Base-by-base conservation (phyloP, 2,329 filamentous ascomycete genomes). In the Gaeumannomyces sp. region DNA sequence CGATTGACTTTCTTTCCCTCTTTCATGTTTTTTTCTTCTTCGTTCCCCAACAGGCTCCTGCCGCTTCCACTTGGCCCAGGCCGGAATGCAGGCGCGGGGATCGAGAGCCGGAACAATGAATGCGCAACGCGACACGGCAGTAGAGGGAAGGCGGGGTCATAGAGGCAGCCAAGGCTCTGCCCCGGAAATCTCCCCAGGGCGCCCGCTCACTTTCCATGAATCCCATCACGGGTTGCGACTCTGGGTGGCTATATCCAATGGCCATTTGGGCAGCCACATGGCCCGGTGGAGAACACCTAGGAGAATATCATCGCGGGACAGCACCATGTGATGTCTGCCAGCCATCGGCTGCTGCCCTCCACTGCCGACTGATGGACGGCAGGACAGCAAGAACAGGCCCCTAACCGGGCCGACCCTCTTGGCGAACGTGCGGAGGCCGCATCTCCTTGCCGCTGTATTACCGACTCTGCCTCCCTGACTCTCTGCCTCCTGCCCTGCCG, bases 381-480 rank as follows among this genome's bases (percentile, higher is more conserved):
- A 45, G 16, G 38, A 10, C 45, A 53, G 22, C 45, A 53, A 2
- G 45, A 10, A 53, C 22, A n/a, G 22, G 45, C 8, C 19, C 35
- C 45, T 53, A 53, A 53, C 45, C 45, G 45, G 45, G 45, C 45
- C 45, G 45, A 53, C 45, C 45, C 45, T 53, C 45, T 53, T 53
- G 45, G 45, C 45, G 45, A n/a, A 5, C 6, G n/a, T 53, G 45
- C 45, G 45, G 45, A 53, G 19, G 45, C 22, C 22, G 6, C 22
- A n/a, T n/a, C 45, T 53, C 45, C 22, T 53, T 53, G 16, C 19
- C 22, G 45, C 45, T n/a, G 45, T 53, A n/a, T 53, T 53, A 53
- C 45, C 13, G 22, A 53, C 45, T 10, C 5, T 53, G 45, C 45
- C 45, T 53, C 38, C 14, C 13, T 53, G 33, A n/a, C n/a, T 13